Percentiles rank a stretch among this genome's conserved stretches.
Conservation (phyloP, 164 flowering plant species). For the Stephania yunnanensis region DNA sequence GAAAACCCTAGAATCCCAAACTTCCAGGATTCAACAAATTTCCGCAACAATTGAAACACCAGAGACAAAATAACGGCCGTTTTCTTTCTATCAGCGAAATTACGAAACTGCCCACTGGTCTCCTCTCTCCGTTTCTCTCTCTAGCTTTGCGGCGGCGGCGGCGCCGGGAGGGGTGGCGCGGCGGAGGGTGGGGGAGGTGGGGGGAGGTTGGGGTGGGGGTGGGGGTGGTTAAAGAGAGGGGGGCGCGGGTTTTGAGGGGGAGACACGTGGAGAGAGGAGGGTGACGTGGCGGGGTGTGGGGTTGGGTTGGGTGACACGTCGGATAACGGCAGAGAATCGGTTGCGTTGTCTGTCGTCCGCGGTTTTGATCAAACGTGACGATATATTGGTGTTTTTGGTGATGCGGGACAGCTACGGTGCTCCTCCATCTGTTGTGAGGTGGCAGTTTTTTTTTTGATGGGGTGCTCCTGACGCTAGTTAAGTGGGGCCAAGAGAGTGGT, state of each 20-base stretch:
- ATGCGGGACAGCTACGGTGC: background rate
- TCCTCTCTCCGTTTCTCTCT: background rate
- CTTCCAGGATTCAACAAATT: background rate
- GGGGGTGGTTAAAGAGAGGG: background rate
- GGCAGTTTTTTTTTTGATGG: background rate
- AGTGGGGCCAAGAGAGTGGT: too few relatives aligned
- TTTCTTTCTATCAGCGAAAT: background rate
- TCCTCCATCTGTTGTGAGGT: background rate
- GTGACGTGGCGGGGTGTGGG: background rate
- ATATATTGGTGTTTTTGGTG: background rate
- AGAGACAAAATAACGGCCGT: background rate
- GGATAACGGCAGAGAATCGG: constrained; percentile 4
- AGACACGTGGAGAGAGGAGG: background rate
- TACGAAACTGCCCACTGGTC: background rate
- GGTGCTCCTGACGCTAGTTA: background rate
- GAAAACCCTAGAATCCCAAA: background rate
- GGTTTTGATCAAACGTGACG: background rate
- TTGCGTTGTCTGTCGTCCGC: background rate
- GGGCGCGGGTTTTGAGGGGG: background rate
- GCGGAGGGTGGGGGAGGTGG: background rate
- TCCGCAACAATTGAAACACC: background rate
- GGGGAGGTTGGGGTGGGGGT: background rate
- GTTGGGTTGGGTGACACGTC: background rate
- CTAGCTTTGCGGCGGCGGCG: background rate
- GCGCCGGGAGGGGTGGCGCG: background rate